phyloP scores from a whole-genome alignment of 78 protist species.

The Capsaspora owczarzaki region DNA sequence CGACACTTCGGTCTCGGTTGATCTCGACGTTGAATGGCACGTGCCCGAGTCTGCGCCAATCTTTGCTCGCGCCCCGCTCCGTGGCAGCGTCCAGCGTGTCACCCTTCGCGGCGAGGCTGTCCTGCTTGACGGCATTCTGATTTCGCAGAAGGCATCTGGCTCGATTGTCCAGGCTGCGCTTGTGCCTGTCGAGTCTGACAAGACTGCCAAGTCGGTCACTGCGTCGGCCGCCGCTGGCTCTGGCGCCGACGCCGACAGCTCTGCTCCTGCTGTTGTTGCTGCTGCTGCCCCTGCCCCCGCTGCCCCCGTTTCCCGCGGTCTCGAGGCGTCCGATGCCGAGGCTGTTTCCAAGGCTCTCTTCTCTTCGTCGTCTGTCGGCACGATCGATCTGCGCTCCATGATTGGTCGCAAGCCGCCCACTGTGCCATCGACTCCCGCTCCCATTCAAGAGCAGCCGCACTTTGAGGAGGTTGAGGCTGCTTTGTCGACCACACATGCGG shows the following conservation, averaged over 20 bases:
- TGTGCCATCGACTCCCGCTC: no score
- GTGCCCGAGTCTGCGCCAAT: conserved; percentile 7
- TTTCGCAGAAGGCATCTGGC: neutral
- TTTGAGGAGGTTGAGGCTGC: no score
- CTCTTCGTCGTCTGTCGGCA: no score
- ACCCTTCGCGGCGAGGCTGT: neutral
- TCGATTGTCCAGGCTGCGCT: no score
- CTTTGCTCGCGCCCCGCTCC: neutral
- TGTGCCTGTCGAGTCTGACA: neutral
- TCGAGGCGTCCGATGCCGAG: no score
- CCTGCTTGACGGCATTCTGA: neutral
- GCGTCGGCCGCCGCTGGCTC: neutral
- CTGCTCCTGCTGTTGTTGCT: neutral
- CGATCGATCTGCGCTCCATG: no score
- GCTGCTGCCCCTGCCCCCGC: neutral
- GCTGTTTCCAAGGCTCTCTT: no score
- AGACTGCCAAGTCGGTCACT: neutral
- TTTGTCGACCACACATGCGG: no score
- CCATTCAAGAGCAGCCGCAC: no score
- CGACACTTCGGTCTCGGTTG: conserved; percentile 52
- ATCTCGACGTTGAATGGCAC: conserved; percentile 50
- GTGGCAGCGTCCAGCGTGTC: neutral
- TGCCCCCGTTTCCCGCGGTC: no score
- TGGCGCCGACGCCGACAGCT: neutral
- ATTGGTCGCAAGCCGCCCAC: no score